Percentiles rank a stretch among this genome's conserved stretches.
phyloP scores from a whole-genome alignment of 2,329 filamentous ascomycete genomes.

The Acrocalymma vagum region DNA sequence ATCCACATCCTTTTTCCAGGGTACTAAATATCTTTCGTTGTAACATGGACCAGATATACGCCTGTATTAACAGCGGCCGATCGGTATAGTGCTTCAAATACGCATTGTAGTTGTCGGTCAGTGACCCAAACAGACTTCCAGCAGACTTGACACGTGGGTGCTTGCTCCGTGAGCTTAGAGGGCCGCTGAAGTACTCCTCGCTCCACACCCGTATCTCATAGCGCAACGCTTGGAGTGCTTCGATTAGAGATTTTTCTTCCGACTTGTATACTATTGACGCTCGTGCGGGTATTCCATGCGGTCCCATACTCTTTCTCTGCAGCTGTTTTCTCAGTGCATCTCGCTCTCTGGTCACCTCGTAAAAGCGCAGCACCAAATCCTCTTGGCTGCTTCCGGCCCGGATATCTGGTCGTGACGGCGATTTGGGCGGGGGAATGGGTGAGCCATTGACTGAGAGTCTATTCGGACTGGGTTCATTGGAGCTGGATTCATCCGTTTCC shows the following conservation, averaged over 20 bases:
- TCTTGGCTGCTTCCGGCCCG: constrained; percentile 42
- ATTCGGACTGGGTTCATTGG: constrained; percentile 30
- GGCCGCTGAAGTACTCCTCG: constrained; percentile 45
- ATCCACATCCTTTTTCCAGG: constrained; percentile 44
- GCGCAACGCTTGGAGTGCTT: constrained; percentile 43
- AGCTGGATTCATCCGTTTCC: constrained; percentile 29
- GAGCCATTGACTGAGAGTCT: constrained; percentile 27
- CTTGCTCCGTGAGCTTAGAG: constrained; percentile 32
- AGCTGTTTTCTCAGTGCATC: constrained; percentile 47
- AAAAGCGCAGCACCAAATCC: constrained; percentile 47
- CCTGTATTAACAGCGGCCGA: constrained; percentile 45
- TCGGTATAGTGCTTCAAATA: constrained; percentile 43
- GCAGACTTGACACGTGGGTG: constrained; percentile 41
- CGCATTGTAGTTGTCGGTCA: constrained; percentile 42
- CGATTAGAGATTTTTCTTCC: constrained; percentile 46
- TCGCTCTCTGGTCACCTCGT: constrained; percentile 47
- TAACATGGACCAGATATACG: constrained; percentile 45
- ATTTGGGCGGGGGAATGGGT: constrained; percentile 45
- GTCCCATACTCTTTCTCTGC: constrained; percentile 41
- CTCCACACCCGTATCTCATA: constrained; percentile 45
- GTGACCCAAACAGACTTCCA: constrained; percentile 40
- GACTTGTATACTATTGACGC: constrained; percentile 40
- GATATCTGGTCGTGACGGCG: constrained; percentile 42
- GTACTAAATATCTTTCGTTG: constrained; percentile 48
- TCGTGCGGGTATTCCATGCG: constrained; percentile 34